These are phyloP conservation scores for Platanthera zijinensis DNA, from an alignment of 106 monocot species.

Conservation along the genomic window DNA sequence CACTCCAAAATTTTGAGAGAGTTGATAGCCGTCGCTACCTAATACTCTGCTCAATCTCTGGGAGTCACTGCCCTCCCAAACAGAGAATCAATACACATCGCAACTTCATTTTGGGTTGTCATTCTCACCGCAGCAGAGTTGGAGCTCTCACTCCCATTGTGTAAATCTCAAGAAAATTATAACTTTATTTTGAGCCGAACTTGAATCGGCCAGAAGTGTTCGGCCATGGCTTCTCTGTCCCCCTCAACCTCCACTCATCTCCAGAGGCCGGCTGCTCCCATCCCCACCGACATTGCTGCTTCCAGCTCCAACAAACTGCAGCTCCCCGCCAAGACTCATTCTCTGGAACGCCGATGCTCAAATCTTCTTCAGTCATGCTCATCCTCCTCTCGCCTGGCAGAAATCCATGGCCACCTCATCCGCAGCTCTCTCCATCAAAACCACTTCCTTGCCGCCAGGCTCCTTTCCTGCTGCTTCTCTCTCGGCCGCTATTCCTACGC, in stretches of 20 bases:
- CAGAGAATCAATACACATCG: too few species aligned
- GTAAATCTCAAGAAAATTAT: too few species aligned
- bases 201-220: too few species aligned
- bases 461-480: neutral
- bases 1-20: too few species aligned
- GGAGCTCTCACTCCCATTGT: too few species aligned
- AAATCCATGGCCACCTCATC: neutral
- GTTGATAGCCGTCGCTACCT: too few species aligned
- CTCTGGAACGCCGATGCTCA: neutral
- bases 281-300: neutral
- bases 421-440: conserved; percentile 8
- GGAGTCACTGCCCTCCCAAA: too few species aligned
- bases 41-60: too few species aligned
- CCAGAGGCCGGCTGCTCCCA: neutral
- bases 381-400: neutral
- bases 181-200: too few species aligned
- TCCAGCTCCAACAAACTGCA: neutral
- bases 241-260: neutral
- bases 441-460: neutral
- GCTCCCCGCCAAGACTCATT: neutral
- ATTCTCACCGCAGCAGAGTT: too few species aligned
- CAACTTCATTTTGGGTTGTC: too few species aligned
- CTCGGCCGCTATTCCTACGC: conserved; percentile 1
- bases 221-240: neutral
- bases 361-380: neutral